phyloP scores from a whole-genome alignment of 306 rosid species.

The Benincasa hispida region DNA sequence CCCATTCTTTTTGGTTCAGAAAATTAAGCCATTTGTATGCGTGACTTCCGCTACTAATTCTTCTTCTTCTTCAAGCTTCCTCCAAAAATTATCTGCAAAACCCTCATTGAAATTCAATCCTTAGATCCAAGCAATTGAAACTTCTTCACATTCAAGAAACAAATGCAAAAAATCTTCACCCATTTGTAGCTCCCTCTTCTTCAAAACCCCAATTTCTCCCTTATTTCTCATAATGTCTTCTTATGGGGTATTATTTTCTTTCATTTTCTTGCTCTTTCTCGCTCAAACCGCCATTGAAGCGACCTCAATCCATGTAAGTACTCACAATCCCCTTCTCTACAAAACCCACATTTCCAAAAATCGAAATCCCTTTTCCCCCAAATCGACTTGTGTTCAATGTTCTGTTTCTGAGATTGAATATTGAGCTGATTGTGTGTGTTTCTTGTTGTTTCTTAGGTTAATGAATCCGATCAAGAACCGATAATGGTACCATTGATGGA shows the following conservation, averaged over 20 bases:
- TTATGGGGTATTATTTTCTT: constrained; percentile 40
- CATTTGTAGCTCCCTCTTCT: background rate
- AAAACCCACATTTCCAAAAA: background rate
- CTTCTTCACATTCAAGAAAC: background rate
- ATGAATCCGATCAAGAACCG: constrained; percentile 37
- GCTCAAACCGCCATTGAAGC: constrained; percentile 31
- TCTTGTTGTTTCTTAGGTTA: constrained; percentile 36
- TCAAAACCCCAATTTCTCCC: constrained; percentile 8
- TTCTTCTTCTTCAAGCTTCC: background rate
- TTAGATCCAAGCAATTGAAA: background rate
- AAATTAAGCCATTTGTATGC: background rate
- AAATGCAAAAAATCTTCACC: background rate
- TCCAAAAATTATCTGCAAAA: background rate
- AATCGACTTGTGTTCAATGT: constrained; percentile 1
- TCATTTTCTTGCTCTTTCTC: constrained; percentile 44
- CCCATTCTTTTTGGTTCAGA: background rate
- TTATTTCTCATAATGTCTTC: constrained; percentile 37
- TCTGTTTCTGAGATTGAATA: background rate
- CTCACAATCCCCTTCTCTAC: background rate
- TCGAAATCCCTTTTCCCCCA: background rate
- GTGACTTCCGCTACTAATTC: background rate
- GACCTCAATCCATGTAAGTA: constrained; percentile 43
- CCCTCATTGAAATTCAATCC: background rate
- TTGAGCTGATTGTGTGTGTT: background rate
- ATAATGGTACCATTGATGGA: constrained; percentile 51